phyloP scores from a whole-genome alignment of 2,329 filamentous ascomycete genomes.

The Xylaria sp. region DNA sequence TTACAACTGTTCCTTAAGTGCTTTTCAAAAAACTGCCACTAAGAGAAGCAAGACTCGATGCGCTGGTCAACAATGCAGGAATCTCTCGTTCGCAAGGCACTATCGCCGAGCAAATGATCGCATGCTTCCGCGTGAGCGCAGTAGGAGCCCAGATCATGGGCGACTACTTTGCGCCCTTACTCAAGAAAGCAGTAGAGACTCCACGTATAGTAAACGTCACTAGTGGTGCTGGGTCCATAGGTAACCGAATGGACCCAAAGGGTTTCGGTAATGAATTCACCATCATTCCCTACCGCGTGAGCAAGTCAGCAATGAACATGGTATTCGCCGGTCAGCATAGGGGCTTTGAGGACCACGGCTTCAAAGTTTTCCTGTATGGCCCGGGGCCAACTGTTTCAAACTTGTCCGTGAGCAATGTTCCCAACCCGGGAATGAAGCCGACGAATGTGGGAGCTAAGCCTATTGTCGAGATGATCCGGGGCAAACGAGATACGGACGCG shows the following conservation, averaged over 20 bases:
- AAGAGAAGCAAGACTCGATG: conserved; percentile 7
- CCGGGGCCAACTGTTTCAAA: conserved; percentile 13
- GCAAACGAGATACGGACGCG: conserved; percentile 5
- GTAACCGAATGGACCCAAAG: conserved; percentile 4
- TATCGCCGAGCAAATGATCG: conserved; percentile 11
- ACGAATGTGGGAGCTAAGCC: conserved; percentile 13
- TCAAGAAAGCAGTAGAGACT: neutral
- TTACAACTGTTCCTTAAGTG: too few relatives aligned
- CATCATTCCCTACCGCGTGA: conserved; percentile 2
- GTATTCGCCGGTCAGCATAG: conserved; percentile 8
- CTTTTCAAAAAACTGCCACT: neutral
- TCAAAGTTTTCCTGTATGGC: conserved; percentile 19
- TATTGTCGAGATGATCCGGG: conserved; percentile 11
- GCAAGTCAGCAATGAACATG: conserved; percentile 18
- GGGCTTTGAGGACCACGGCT: neutral
- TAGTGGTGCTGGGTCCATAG: conserved; percentile 15
- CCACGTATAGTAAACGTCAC: conserved; percentile 17
- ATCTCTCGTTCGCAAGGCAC: conserved; percentile 4
- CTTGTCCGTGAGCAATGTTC: neutral
- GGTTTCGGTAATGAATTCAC: neutral
- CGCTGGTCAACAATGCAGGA: conserved; percentile 15
- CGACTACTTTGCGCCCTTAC: conserved; percentile 3
- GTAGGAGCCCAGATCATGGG: conserved; percentile 11
- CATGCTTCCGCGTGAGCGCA: conserved; percentile 11
- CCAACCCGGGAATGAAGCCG: conserved; percentile 1